Conservation (phyloP, 2,329 filamentous ascomycete genomes). For the Aureobasidium sp. region DNA sequence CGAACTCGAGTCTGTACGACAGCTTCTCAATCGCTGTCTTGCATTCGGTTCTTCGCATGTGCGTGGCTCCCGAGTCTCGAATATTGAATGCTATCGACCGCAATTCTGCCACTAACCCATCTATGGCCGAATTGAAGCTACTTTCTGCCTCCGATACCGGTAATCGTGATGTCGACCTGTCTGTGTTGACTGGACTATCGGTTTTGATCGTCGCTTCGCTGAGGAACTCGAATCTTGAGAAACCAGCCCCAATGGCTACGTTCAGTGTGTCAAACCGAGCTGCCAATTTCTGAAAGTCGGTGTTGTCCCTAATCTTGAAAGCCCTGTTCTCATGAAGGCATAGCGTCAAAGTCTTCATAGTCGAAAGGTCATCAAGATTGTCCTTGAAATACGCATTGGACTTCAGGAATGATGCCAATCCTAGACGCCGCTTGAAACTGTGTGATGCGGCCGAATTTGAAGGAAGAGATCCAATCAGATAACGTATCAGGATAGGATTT, state of each 20-base stretch:
- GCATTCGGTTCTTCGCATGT: conserved; percentile 65
- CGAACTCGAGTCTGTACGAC: conserved; percentile 63
- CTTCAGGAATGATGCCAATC: conserved; percentile 55
- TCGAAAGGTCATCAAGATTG: neutral
- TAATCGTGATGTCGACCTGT: neutral
- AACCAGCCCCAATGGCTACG: conserved; percentile 64
- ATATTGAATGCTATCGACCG: conserved; percentile 55
- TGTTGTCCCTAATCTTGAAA: conserved; percentile 49
- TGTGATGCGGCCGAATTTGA: conserved; percentile 45
- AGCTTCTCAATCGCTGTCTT: conserved; percentile 70
- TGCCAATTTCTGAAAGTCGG: conserved; percentile 62
- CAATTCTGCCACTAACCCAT: conserved; percentile 56
- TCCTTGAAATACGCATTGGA: conserved; percentile 6
- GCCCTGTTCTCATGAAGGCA: conserved; percentile 22
- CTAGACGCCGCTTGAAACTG: conserved; percentile 59
- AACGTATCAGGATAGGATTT: conserved; percentile 48
- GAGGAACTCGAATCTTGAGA: conserved; percentile 26
- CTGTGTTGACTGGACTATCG: neutral
- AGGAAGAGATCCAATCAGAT: conserved; percentile 55
- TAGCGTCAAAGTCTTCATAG: neutral
- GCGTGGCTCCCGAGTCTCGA: conserved; percentile 65
- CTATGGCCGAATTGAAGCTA: conserved; percentile 64
- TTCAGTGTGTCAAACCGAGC: conserved; percentile 64
- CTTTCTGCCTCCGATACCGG: conserved; percentile 30
- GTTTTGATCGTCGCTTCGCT: conserved; percentile 5